These are phyloP conservation scores for Bipolaris sorokiniana DNA, from an alignment of 2,329 filamentous ascomycete species.

Conservation along the genomic window DNA sequence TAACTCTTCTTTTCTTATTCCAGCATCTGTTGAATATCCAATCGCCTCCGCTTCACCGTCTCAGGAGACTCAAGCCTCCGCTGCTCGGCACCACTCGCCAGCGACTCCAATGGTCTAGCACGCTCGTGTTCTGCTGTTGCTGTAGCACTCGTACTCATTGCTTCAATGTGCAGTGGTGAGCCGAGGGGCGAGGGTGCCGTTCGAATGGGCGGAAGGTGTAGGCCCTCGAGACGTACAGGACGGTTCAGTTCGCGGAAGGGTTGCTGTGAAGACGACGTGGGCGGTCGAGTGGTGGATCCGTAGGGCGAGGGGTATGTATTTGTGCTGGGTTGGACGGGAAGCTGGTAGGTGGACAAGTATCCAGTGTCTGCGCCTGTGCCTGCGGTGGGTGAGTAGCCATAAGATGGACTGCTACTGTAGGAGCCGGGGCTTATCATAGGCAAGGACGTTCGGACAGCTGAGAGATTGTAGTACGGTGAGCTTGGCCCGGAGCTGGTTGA, in stretches of 20 bases:
- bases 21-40: constrained; percentile 48
- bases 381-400: constrained; percentile 44
- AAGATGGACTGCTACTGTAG: constrained; percentile 43
- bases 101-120: constrained; percentile 38
- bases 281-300: constrained; percentile 31
- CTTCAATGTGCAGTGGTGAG: constrained; percentile 40
- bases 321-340: constrained; percentile 31
- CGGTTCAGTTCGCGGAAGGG: constrained; percentile 34
- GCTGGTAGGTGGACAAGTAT: constrained; percentile 43
- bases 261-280: constrained; percentile 38
- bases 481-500: constrained; percentile 44
- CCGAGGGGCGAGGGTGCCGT: constrained; percentile 40
- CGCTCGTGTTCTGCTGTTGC: constrained; percentile 27
- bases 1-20: constrained; percentile 24
- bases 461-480: constrained; percentile 46
- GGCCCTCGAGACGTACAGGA: constrained; percentile 36
- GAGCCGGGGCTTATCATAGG: constrained; percentile 43
- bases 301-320: constrained; percentile 40
- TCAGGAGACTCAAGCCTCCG: constrained; percentile 41
- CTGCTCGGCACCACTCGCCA: constrained; percentile 29
- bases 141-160: constrained; percentile 26
- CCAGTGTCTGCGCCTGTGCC: constrained; percentile 42
- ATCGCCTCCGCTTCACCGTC: constrained; percentile 41
- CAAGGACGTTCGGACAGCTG: constrained; percentile 44
- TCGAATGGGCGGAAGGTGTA: constrained; percentile 47